Base-by-base conservation (phyloP, 306 rosid species). In the Mimosa pudica region DNA sequence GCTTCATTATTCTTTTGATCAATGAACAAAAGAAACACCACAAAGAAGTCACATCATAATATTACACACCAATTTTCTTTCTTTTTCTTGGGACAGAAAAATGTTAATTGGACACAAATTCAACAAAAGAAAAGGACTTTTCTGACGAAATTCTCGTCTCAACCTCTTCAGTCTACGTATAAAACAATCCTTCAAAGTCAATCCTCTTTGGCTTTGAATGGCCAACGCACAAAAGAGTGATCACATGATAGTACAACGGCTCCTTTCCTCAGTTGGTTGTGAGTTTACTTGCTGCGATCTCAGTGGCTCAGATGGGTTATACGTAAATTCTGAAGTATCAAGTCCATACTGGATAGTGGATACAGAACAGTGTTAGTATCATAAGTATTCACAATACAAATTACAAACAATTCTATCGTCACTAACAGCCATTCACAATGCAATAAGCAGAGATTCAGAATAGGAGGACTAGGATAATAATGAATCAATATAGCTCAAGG, bases 311-410 rank as follows among this genome's bases (percentile, higher is more conserved):
- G 92, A 93, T 57, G 99, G 99, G 84, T 96, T 92, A 91, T 96
- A 96, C 13, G 99, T 92, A 74, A 91, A 96, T 86, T 93, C 96
- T 0, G 98, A 74, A 33, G 99, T 96, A 81, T 96, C 98, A 7
- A 96, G 90, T 73, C 99, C 98, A 16, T 96, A 96, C 99, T 96
- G 99, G 64, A 16, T 96, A 96, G 98, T 96, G 99, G 64, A 82
- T 49, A 74, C 55, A 66, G 51, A 79, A 32, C 41, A 61, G 4
- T 42, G 18, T 58, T 52, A 7, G 55, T 62, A 70, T 77, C 62
- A 76, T 41, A 75, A 7, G 77, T 66, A 55, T 57, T 48, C 61
- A 57, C 48, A 55, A 51, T 57, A 74, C 62, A 72, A 52, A 10
- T 77, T 70, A 72, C 81, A 51, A 17, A 73, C 75, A 48, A 54